Conservation (phyloP, 352 stramenopile species). For the Peronospora destructor region DNA sequence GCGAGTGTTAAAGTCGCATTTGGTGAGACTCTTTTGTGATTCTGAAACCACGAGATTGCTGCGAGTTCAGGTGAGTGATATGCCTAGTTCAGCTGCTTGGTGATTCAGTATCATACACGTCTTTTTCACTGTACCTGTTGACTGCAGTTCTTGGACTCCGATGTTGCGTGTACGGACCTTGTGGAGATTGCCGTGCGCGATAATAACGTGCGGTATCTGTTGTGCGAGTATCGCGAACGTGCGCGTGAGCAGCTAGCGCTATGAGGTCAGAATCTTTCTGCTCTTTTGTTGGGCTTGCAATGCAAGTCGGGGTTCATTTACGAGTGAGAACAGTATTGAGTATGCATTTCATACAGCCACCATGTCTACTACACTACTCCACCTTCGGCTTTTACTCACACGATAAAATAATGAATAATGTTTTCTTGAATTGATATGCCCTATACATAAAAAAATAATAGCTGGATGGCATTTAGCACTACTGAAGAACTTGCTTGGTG, state of each 20-base stretch:
- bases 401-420: too few species aligned
- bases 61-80: conserved; percentile 45
- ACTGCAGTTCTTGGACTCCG: conserved; percentile 4
- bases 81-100: neutral
- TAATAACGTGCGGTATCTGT: conserved; percentile 51
- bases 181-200: conserved; percentile 45
- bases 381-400: neutral
- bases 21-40: conserved; percentile 50
- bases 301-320: too few species aligned
- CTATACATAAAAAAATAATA: too few species aligned
- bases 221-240: conserved; percentile 56
- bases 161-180: conserved; percentile 37
- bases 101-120: conserved; percentile 2
- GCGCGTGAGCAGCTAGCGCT: conserved; percentile 21
- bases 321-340: conserved; percentile 5
- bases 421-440: too few species aligned
- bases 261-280: too few species aligned
- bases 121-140: neutral
- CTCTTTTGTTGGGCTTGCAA: too few species aligned
- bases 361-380: conserved; percentile 1
- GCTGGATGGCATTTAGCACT: neutral
- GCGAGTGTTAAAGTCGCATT: conserved; percentile 42
- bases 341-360: conserved; percentile 16
- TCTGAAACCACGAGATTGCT: conserved; percentile 43
- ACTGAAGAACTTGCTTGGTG: conserved; percentile 28